Conservation (phyloP, 345 rosid genomes). For the Lepidium didymum region DNA sequence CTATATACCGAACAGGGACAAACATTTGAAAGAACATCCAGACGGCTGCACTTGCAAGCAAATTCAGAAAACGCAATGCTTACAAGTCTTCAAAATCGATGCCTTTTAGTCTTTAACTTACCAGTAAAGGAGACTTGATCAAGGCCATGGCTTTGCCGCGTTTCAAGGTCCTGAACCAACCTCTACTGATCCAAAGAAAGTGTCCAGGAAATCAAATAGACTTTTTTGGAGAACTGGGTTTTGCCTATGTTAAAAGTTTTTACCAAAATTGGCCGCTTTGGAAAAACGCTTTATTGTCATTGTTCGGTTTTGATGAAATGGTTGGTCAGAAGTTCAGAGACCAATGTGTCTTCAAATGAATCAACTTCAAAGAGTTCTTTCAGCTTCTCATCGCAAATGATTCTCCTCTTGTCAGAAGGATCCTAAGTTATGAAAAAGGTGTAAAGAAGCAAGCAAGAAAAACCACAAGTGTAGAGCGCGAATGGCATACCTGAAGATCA, state of each 20-base stretch:
- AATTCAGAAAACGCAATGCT: constrained; percentile 24
- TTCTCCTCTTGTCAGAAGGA: constrained; percentile 47
- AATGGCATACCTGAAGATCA: constrained; percentile 49
- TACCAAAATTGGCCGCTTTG: constrained; percentile 34
- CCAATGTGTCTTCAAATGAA: constrained; percentile 38
- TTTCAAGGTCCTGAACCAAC: constrained; percentile 4
- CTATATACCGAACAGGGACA: constrained; percentile 12
- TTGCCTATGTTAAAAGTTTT: constrained; percentile 6
- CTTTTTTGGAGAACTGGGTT: neutral
- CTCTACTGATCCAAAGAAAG: neutral
- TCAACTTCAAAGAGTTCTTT: constrained; percentile 58
- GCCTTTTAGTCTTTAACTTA: constrained; percentile 11
- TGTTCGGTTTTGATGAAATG: constrained; percentile 51
- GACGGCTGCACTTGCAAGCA: constrained; percentile 25
- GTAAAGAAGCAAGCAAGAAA: neutral
- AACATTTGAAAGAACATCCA: neutral
- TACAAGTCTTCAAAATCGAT: constrained; percentile 8
- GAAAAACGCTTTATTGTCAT: constrained; percentile 30
- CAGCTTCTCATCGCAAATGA: constrained; percentile 51
- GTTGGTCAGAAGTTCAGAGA: constrained; percentile 40
- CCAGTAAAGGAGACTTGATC: neutral
- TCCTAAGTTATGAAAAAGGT: constrained; percentile 31
- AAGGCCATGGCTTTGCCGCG: neutral
- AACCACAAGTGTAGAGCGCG: neutral
- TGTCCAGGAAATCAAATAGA: neutral